These are phyloP conservation scores for Scytalidium sp. DNA, from an alignment of 2,329 filamentous ascomycete genomes.

Conservation along the genomic window DNA sequence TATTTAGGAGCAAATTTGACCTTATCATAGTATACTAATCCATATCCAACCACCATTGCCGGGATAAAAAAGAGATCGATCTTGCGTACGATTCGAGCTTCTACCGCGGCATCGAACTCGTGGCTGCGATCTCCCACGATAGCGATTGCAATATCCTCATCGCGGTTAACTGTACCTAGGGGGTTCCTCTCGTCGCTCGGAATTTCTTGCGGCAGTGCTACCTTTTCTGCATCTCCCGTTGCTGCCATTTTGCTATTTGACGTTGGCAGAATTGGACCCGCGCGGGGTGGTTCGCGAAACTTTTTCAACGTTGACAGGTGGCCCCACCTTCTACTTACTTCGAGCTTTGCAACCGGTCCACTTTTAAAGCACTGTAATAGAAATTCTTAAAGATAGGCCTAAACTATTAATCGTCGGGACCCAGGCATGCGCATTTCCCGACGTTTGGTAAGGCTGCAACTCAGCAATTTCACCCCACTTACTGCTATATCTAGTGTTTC, in stretches of 20 bases:
- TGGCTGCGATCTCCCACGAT: slow-evolving; percentile 24
- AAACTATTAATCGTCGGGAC: too few species aligned
- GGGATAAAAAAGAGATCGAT: slow-evolving; percentile 68
- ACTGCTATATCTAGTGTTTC: too few species aligned
- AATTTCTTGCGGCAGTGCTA: neutral
- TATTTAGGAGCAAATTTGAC: slow-evolving; percentile 25
- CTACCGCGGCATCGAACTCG: slow-evolving; percentile 46
- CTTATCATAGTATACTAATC: slow-evolving; percentile 70
- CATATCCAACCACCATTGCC: slow-evolving; percentile 63
- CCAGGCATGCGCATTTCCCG: too few species aligned
- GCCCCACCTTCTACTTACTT: neutral
- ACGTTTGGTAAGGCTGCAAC: too few species aligned
- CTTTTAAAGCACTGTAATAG: too few species aligned
- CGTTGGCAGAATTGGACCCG: too few species aligned
- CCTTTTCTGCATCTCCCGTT: neutral
- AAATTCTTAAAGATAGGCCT: too few species aligned
- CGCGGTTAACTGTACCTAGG: neutral
- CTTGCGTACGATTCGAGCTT: slow-evolving; percentile 58
- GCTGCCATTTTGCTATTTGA: neutral
- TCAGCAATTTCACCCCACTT: too few species aligned
- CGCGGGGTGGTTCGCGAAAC: too few species aligned
- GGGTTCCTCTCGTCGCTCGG: neutral
- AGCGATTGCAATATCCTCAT: slow-evolving; percentile 22
- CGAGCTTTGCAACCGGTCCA: too few species aligned
- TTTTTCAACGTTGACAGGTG: too few species aligned